A percentile compares a stretch with the other conserved stretches of the same genome.
Conservation (phyloP, 768 basidiomycete genomes). For the Nidularia sp. region DNA sequence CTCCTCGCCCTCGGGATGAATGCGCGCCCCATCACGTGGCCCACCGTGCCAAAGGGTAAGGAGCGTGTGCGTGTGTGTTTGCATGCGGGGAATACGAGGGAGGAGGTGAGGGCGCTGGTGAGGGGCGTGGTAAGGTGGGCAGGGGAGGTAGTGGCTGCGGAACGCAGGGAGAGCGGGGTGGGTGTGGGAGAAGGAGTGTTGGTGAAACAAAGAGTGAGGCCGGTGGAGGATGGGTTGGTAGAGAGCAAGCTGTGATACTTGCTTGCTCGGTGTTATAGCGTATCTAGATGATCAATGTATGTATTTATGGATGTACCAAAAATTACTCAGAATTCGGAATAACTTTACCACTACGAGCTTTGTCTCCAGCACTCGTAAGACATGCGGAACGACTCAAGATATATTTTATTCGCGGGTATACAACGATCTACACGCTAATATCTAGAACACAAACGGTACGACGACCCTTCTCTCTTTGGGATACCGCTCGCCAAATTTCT, state of each 20-base stretch:
- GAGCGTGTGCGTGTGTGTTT: constrained; percentile 88
- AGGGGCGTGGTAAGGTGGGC: constrained; percentile 48
- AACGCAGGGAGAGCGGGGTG: constrained; percentile 2
- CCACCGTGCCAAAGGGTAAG: constrained; percentile 84
- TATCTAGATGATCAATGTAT: no score
- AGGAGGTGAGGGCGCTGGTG: constrained; percentile 59
- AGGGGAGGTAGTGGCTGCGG: constrained; percentile 23
- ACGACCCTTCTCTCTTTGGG: constrained; percentile 73
- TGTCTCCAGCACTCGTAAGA: no score
- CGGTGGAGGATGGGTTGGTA: not conserved
- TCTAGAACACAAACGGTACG: constrained; percentile 70
- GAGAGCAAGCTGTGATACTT: not conserved
- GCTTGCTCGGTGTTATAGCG: no score
- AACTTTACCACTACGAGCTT: no score
- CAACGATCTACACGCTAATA: no score
- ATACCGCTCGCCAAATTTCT: constrained; percentile 71
- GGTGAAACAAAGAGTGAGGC: no score
- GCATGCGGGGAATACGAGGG: constrained; percentile 67
- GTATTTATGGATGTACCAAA: no score
- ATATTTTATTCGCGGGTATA: no score
- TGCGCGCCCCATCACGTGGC: constrained; percentile 77
- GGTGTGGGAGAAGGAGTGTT: not conserved
- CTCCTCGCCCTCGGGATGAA: constrained; percentile 54
- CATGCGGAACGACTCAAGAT: no score
- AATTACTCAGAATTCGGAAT: no score